Base-by-base conservation (phyloP, 2,329 filamentous ascomycete genomes). In the Rugonectria rugulosa region DNA sequence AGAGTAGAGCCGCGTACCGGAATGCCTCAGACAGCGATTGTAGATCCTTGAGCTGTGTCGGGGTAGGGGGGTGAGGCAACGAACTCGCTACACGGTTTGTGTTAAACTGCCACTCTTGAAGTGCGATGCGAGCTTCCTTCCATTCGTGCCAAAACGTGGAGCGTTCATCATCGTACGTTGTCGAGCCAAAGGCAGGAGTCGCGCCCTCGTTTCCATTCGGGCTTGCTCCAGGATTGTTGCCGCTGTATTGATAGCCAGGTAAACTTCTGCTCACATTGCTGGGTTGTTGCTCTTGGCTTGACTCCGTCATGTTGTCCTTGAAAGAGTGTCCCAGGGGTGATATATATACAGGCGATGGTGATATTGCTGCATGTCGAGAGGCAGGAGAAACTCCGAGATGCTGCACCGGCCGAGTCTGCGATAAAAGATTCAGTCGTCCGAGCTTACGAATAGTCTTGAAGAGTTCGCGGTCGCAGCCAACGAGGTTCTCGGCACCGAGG, bases 1-100 rank as follows among this genome's bases (percentile, higher is more conserved):
- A 97, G 10, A 97, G 82, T 27, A 97, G 81, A 0, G 92, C 93
- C 0, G 92, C 88, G 72, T 95, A 92, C 15, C 93, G 90, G 80
- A 97, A 97, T 10, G 90, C 90, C 72, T 97, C 92, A 17, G 91
- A 96, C 45, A 97, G 88, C 66, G 92, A 90, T 27, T 87, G 83
- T 10, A 97, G 80, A 61, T 96, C 92, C 19, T 86, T 81, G 2
- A 90, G 76, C 70, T 95, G 89, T 7, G 81, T 81, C 9, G 83
- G 77, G 0, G 83, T 82, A 2, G 82, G 78, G 3, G 74, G 69
- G 38, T 74, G 73, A 14, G 81, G 80, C 10, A 87, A 76, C 8
- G 79, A 81, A 4, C 79, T 72, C 12, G 79, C 74, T 10, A 86
- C 72, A 8, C 81, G 75, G 6, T 77, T 72, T 0, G 82, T 72